Evolutionary conservation across 495 filamentous ascomycete genomes (phyloP).

Genomic region (Aspergillus asperescens): DNA sequence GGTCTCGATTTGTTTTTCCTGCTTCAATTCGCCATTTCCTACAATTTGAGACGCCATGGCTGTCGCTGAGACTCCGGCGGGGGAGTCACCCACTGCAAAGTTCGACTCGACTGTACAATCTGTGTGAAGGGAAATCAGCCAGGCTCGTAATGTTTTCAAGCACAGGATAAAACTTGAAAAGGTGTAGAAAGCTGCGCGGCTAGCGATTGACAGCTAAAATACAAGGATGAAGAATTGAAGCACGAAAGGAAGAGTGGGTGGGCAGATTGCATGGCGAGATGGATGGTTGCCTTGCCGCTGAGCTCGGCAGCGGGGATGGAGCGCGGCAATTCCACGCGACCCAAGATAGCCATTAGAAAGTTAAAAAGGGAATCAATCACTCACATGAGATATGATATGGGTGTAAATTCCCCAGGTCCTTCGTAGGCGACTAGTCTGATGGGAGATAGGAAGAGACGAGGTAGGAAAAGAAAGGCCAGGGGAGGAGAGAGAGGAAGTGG

Average conservation of each 20-base stretch:
- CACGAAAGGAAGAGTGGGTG: not conserved
- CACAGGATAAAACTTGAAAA: not conserved
- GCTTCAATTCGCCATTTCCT: constrained; percentile 61
- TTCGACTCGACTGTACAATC: constrained; percentile 11
- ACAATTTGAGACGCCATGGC: constrained; percentile 37
- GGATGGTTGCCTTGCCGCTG: constrained; percentile 17
- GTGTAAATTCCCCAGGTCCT: no score
- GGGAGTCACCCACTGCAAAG: constrained; percentile 16
- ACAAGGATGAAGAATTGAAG: not conserved
- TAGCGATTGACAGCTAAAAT: not conserved
- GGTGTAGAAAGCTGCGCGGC: not conserved
- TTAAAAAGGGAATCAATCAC: not conserved
- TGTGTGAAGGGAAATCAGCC: not conserved
- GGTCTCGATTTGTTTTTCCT: constrained; percentile 66
- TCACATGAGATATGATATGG: not conserved
- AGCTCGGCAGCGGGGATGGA: constrained; percentile 24
- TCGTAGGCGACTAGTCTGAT: no score
- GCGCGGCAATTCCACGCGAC: constrained; percentile 3
- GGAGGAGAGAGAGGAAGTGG: not conserved
- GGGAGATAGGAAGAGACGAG: not conserved
- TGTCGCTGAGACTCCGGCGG: constrained; percentile 19
- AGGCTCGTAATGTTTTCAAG: not conserved
- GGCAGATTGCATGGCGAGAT: not conserved
- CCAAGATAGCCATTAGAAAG: not conserved
- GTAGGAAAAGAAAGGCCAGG: constrained; percentile 1